These are phyloP conservation scores for Hyphopichia wangnamkhiaoensis DNA, from an alignment of 1,139 yeast genomes.

Conservation along the genomic window DNA sequence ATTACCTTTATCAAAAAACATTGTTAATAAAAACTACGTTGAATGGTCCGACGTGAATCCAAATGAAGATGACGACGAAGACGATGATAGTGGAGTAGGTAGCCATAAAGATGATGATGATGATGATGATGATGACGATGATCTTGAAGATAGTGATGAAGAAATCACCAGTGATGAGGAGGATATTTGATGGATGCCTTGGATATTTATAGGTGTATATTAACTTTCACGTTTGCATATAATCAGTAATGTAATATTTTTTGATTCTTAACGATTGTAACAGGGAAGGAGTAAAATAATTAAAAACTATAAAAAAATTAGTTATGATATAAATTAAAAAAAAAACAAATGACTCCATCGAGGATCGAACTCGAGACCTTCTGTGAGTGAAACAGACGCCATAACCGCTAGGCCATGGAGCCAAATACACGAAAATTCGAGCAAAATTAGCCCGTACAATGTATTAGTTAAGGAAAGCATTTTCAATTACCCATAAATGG, in stretches of 20 bases:
- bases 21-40: constrained; percentile 59
- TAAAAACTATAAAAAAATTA: constrained; percentile 3
- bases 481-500: background rate
- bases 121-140: constrained; percentile 32
- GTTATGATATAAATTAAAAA: constrained; percentile 7
- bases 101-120: constrained; percentile 32
- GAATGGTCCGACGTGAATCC: constrained; percentile 71
- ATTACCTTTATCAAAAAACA: constrained; percentile 58
- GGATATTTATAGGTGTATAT: too few species aligned
- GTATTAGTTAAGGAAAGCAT: background rate
- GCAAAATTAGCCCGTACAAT: too few species aligned
- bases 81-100: constrained; percentile 53
- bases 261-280: too few species aligned
- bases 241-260: background rate
- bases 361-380: constrained; percentile 46
- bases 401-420: constrained; percentile 42
- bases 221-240: background rate
- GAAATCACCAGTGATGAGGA: constrained; percentile 13
- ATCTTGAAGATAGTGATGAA: constrained; percentile 9
- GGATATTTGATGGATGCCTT: too few species aligned
- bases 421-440: too few species aligned
- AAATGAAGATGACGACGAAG: constrained; percentile 57
- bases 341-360: constrained; percentile 31
- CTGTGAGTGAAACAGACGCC: constrained; percentile 43
- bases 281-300: constrained; percentile 12